These are phyloP conservation scores for Arctostaphylos glauca DNA, from an alignment of 148 eudicot genomes.

Conservation along the genomic window DNA sequence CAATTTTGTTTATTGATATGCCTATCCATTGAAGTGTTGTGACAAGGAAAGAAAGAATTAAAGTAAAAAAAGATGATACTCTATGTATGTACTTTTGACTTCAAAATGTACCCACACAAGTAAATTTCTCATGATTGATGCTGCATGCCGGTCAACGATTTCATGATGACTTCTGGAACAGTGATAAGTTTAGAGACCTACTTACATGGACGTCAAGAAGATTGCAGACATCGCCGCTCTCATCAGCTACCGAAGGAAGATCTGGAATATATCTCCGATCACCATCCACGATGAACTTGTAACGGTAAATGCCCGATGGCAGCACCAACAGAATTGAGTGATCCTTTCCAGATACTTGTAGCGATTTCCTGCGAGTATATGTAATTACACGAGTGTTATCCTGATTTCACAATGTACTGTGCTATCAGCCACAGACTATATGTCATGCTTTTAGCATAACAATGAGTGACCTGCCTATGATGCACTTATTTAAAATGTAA, in stretches of 20 bases:
- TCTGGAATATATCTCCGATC: constrained; percentile 64
- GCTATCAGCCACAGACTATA: background rate
- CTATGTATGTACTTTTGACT: background rate
- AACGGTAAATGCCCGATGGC: constrained; percentile 82
- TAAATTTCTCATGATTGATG: background rate
- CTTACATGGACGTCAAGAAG: constrained; percentile 87
- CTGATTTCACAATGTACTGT: background rate
- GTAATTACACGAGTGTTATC: background rate
- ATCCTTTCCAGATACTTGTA: constrained; percentile 81
- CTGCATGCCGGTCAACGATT: background rate
- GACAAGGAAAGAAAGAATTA: background rate
- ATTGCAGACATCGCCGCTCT: constrained; percentile 59
- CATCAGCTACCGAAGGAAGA: constrained; percentile 65
- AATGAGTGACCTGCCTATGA: background rate
- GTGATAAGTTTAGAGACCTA: constrained; percentile 13
- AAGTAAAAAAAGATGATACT: background rate
- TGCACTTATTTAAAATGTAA: background rate
- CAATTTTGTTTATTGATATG: too few relatives aligned
- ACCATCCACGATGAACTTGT: constrained; percentile 79
- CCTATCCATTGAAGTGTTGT: background rate
- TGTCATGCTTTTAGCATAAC: background rate
- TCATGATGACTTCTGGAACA: background rate
- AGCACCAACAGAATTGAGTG: constrained; percentile 65
- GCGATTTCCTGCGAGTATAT: constrained; percentile 46
- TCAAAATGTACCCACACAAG: background rate